Evolutionary conservation across 2,329 filamentous ascomycete genomes (phyloP), one percentile per base, ranked within the genome.

Genomic region (Colletotrichum musae): DNA sequence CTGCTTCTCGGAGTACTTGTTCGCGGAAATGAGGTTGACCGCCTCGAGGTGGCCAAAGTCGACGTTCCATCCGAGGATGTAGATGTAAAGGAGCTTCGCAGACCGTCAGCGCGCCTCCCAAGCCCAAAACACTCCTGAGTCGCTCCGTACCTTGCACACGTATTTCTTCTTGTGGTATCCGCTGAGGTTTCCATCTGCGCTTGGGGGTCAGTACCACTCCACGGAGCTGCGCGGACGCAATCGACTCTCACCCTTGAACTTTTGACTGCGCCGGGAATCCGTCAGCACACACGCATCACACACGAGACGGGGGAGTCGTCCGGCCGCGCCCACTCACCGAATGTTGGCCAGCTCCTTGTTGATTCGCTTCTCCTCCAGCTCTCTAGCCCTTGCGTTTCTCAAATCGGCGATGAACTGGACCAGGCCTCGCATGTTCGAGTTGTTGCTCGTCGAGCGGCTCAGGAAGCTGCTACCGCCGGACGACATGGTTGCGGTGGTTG

Each of bases 101-200:
- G n/a, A 9, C 32, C 36, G 66, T 80, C 73, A 79, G 75, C 71
- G 45, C 52, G 53, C 45, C 10, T n/a, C 39, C 53, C 32, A 53
- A 24, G 39, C 64, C 68, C 58, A 58, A 28, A 65, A 21, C 28
- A 18, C 7, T 36, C 32, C 36, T 10, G 21, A n/a, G 6, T 60
- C 24, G 54, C 21, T 15, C 26, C 79, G 64, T 83, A 90, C 88
- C 86, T 99, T 99, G 93, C 96, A 99, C 74, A 99, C 96, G 80
- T 99, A 99, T 93, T 99, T 99, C 89, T 99, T 99, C 87, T 97
- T 98, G 86, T 98, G 94, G 79, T 99, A 99, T 73, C 96, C 97
- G 79, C 92, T 97, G 68, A 99, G 85, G 78, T 88, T 96, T 73
- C 94, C 95, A 80, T 96, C 93, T 91, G 72, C 68, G 64, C n/a